A percentile compares a stretch with the other conserved stretches of the same genome.
Evolutionary conservation across 495 filamentous ascomycete species (phyloP).

Genomic region (Hypoxylon trugodes): DNA sequence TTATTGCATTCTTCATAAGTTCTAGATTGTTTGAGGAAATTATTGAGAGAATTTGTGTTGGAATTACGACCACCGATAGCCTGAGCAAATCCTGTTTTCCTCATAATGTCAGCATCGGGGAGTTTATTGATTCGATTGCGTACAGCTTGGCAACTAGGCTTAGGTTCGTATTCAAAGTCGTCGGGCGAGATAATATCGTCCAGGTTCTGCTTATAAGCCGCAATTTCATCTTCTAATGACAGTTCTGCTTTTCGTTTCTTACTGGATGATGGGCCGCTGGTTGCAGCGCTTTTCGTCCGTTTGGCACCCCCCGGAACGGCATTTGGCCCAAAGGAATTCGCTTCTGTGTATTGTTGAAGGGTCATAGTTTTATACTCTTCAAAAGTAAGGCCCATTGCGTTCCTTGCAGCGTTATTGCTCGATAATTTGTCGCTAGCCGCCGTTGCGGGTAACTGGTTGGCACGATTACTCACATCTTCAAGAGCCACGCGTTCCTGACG

Average conservation of each 20-base stretch:
- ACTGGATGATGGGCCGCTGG: slow-evolving; percentile 12
- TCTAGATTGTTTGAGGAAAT: slow-evolving; percentile 52
- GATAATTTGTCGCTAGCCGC: background rate
- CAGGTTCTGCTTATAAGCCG: slow-evolving; percentile 36
- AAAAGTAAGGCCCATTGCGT: background rate
- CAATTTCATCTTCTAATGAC: slow-evolving; percentile 30
- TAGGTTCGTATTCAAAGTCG: slow-evolving; percentile 37
- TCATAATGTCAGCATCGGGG: slow-evolving; percentile 57
- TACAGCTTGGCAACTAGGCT: slow-evolving; percentile 46
- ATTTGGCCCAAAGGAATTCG: background rate
- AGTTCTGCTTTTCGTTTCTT: slow-evolving; percentile 49
- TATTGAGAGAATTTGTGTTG: slow-evolving; percentile 38
- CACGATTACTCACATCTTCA: slow-evolving; percentile 22
- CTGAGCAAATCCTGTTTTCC: slow-evolving; percentile 54
- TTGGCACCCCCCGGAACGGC: background rate
- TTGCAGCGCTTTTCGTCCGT: background rate
- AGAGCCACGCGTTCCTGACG: slow-evolving; percentile 11
- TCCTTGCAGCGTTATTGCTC: background rate
- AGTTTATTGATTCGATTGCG: slow-evolving; percentile 55
- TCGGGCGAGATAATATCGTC: slow-evolving; percentile 29
- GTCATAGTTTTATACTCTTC: background rate
- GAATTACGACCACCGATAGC: slow-evolving; percentile 46
- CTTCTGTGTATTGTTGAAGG: background rate
- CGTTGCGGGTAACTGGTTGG: slow-evolving; percentile 16
- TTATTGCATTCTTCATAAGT: slow-evolving; percentile 40